Base-by-base conservation (phyloP, 2,329 filamentous ascomycete genomes). In the Colletotrichum camelliae region DNA sequence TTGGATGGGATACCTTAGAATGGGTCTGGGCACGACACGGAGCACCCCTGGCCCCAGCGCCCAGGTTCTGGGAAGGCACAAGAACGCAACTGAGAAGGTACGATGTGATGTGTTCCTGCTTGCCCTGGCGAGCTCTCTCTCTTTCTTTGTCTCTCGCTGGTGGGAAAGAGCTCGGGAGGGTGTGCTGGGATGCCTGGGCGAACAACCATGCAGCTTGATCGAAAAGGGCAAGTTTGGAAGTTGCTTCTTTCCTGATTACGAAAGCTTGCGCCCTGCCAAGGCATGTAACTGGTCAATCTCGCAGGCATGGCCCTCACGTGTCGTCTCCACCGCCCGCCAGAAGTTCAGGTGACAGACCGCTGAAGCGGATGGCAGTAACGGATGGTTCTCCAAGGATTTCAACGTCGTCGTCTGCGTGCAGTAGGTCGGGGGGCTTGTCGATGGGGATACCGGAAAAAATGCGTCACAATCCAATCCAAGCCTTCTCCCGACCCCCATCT, bases 161-260 rank as follows among this genome's bases (percentile, higher is more conserved):
- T 29, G 52, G 55, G 21, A 58, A 29, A 58, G 58, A 33, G 29
- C 15, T 33, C 24, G 29, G 18, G 72, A 55, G 68, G 72, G 69
- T 37, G 68, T 75, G 61, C 39, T 75, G 68, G 72, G 55, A 75
- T 72, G 62, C 39, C 72, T 72, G 55, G 61, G 31, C 67, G 58
- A 27, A 67, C 58, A 57, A 37, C 48, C 33, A 72, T 66, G 55
- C 33, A 57, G 16, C 31, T n/a, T 64, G 16, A 39, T 70, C 70
- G 27, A 75, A 73, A 65, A 73, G 57, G 57, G 70, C 64, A 68
- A 75, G 64, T 75, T 73, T 58, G 29, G 33, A 70, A 62, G 62
- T 62, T 60, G 31, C 31, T 69, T 55, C 35, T 60, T 37, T 39
- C 52, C 61, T 64, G 57, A 72, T 75, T 75, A 73, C 69, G 73